Evolutionary conservation across 768 basidiomycete genomes (phyloP).

Genomic region (Tricholoma sp.): DNA sequence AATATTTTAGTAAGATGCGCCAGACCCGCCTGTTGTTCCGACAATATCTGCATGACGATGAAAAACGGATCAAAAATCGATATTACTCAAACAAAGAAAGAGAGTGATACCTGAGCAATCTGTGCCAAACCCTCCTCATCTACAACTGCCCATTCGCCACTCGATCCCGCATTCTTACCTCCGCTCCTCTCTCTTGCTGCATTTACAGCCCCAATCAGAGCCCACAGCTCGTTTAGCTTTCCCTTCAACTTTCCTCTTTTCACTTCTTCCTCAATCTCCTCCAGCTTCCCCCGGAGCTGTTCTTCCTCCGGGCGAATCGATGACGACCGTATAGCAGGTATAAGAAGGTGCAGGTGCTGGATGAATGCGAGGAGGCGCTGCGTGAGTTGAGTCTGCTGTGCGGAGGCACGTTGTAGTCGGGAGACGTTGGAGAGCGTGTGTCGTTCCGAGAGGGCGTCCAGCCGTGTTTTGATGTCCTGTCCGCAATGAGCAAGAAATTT

Average conservation of each 20-base stretch:
- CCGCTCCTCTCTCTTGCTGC: conserved; percentile 53
- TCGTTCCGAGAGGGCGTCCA: conserved; percentile 53
- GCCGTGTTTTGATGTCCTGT: conserved; percentile 43
- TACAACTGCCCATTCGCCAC: conserved; percentile 73
- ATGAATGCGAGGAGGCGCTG: conserved; percentile 66
- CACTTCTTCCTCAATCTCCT: conserved; percentile 72
- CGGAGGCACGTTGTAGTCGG: conserved; percentile 56
- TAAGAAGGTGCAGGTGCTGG: conserved; percentile 74
- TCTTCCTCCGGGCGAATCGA: conserved; percentile 81
- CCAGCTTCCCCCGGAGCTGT: conserved; percentile 59
- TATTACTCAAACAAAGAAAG: conserved; percentile 21
- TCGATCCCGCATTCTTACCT: conserved; percentile 31
- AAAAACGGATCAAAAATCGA: no score
- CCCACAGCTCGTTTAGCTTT: conserved; percentile 83
- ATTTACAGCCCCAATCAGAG: conserved; percentile 70
- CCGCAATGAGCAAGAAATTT: not conserved
- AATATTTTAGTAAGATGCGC: conserved; percentile 76
- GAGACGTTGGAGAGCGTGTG: conserved; percentile 66
- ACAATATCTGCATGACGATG: conserved; percentile 24
- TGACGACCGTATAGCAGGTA: conserved; percentile 72
- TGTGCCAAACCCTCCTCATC: conserved; percentile 80
- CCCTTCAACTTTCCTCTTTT: conserved; percentile 58
- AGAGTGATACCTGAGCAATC: conserved; percentile 55
- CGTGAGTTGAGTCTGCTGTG: conserved; percentile 61
- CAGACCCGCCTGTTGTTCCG: conserved; percentile 75